Percentiles rank a stretch among this genome's conserved stretches.
These are phyloP conservation scores for Vitis amurensis DNA, from an alignment of 164 flowering plant species.

Conservation along the genomic window DNA sequence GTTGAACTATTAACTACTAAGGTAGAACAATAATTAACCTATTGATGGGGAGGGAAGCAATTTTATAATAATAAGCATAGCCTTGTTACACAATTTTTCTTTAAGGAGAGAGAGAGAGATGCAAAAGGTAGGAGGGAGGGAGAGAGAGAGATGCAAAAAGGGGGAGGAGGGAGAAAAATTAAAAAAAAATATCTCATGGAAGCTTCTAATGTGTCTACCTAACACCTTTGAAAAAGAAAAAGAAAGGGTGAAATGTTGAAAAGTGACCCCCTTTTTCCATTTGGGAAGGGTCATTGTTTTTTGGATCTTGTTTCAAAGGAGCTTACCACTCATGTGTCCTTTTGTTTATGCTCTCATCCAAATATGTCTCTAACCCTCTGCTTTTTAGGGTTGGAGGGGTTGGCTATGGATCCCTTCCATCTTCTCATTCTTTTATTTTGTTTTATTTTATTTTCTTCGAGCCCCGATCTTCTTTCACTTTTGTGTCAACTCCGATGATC, in stretches of 20 bases:
- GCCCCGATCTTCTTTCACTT: neutral
- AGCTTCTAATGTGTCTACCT: constrained; percentile 71
- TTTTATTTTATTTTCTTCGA: neutral
- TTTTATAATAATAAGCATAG: neutral
- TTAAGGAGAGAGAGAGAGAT: constrained; percentile 4
- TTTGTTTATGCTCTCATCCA: constrained; percentile 2
- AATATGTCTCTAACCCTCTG: neutral
- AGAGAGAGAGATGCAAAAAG: neutral
- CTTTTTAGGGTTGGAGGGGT: constrained; percentile 1
- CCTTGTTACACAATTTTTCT: constrained; percentile 2
- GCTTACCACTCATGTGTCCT: constrained; percentile 6
- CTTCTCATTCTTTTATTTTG: neutral
- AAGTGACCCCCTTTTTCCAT: constrained; percentile 22
- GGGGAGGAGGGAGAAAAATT: neutral
- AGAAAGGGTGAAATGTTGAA: constrained; percentile 31
- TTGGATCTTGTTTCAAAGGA: constrained; percentile 13
- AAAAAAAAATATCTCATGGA: constrained; percentile 36
- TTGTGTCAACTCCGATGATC: neutral
- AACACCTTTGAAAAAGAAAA: constrained; percentile 51
- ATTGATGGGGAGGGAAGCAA: constrained; percentile 14
- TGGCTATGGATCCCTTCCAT: neutral
- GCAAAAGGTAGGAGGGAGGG: neutral
- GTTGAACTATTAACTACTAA: constrained; percentile 21
- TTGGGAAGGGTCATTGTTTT: constrained; percentile 18
- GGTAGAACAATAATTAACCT: constrained; percentile 17